Percentiles rank a stretch among this genome's conserved stretches.
phyloP scores from a whole-genome alignment of 768 basidiomycete species.

The Inosperma sp. region DNA sequence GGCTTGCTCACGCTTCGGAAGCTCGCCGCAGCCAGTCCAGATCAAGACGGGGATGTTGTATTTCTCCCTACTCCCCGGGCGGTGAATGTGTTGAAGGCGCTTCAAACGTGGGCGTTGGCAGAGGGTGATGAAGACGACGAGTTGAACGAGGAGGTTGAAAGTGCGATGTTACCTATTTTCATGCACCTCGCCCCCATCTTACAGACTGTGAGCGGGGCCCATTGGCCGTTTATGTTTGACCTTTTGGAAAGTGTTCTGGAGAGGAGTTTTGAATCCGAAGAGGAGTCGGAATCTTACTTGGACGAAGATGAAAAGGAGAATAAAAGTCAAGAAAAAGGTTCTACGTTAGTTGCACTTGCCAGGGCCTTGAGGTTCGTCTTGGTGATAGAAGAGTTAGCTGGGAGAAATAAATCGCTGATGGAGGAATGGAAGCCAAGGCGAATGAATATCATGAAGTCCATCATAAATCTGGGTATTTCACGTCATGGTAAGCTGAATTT shows the following conservation, averaged over 20 bases:
- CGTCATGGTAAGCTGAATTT: conserved; percentile 42
- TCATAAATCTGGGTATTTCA: conserved; percentile 56
- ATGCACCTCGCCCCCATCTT: conserved; percentile 77
- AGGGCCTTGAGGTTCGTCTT: conserved; percentile 66
- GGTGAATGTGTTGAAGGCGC: conserved; percentile 80
- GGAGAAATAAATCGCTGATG: conserved; percentile 69
- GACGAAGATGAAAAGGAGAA: conserved; percentile 10
- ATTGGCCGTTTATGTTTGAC: conserved; percentile 94
- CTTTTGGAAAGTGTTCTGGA: conserved; percentile 85
- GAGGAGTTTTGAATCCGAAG: conserved; percentile 16
- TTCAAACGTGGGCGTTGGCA: conserved; percentile 73
- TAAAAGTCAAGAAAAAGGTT: conserved; percentile 50
- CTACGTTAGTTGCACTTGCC: conserved; percentile 56
- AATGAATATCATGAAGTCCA: conserved; percentile 46
- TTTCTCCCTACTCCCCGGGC: conserved; percentile 85
- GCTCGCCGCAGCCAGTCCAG: conserved; percentile 69
- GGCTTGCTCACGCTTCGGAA: conserved; percentile 68
- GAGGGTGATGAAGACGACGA: conserved; percentile 66
- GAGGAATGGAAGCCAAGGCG: conserved; percentile 63
- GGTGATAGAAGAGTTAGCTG: conserved; percentile 61
- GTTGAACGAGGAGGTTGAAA: conserved; percentile 76
- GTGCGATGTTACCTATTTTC: conserved; percentile 70
- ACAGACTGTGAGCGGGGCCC: conserved; percentile 78
- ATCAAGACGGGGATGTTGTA: conserved; percentile 69
- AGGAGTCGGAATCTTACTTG: neutral